Evolutionary conservation across 805 yeast species (phyloP).

Genomic region (Wickerhamomyces strasburgensis): DNA sequence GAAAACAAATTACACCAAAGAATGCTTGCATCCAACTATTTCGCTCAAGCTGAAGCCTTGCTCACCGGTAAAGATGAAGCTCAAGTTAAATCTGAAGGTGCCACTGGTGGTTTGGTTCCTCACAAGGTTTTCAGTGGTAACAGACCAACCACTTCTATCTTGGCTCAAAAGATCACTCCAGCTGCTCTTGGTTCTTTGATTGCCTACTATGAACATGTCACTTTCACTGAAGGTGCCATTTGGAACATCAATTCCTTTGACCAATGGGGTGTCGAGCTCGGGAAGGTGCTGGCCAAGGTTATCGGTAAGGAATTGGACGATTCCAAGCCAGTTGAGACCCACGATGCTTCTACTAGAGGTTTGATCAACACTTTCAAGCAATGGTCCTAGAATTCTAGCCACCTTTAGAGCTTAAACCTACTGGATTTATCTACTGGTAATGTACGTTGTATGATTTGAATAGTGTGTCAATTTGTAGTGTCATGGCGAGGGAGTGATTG

Average conservation of each 20-base stretch:
- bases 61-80: slow-evolving; percentile 91
- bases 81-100: slow-evolving; percentile 85
- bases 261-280: slow-evolving; percentile 99
- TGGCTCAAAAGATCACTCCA: slow-evolving; percentile 94
- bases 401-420: too few species aligned
- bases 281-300: slow-evolving; percentile 95
- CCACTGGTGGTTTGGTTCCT: slow-evolving; percentile 79
- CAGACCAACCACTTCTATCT: slow-evolving; percentile 97
- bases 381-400: too few species aligned
- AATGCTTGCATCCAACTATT: slow-evolving; percentile 98
- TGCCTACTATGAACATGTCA: slow-evolving; percentile 95
- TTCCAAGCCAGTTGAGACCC: slow-evolving; percentile 49
- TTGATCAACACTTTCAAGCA: slow-evolving; percentile 92
- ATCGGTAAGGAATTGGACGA: slow-evolving; percentile 85
- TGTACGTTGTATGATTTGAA: too few species aligned
- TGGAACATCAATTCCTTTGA: slow-evolving; percentile 99
- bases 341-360: slow-evolving; percentile 88
- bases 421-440: too few species aligned
- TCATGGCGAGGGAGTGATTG: too few species aligned
- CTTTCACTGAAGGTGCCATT: slow-evolving; percentile 97
- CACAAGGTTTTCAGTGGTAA: slow-evolving; percentile 97
- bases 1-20: slow-evolving; percentile 90
- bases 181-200: slow-evolving; percentile 94
- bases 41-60: slow-evolving; percentile 97
- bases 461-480: too few species aligned